phyloP scores from a whole-genome alignment of 2,329 filamentous ascomycete genomes.

The Leptographium wingfieldii region DNA sequence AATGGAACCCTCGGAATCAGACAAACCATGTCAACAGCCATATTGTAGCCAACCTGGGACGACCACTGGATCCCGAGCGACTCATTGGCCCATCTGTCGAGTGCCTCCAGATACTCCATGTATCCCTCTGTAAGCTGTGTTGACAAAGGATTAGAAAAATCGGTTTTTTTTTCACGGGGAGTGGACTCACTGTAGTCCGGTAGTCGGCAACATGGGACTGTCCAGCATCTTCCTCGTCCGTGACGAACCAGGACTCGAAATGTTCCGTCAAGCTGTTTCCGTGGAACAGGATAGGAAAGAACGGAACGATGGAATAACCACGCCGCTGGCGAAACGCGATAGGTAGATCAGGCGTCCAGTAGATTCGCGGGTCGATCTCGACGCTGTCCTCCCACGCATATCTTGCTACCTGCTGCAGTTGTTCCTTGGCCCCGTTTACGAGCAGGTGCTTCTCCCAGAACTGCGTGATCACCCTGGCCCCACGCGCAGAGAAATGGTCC shows the following conservation, averaged over 20 bases:
- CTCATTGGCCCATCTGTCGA: conserved; percentile 20
- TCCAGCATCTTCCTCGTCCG: conserved; percentile 8
- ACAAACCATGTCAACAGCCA: conserved; percentile 26
- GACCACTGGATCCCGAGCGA: conserved; percentile 23
- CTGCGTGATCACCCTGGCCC: conserved; percentile 21
- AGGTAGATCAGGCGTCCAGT: conserved; percentile 23
- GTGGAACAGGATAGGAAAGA: conserved; percentile 21
- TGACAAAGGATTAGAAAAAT: not conserved
- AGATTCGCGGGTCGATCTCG: conserved; percentile 20
- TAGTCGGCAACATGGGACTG: conserved; percentile 9
- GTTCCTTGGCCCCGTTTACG: conserved; percentile 16
- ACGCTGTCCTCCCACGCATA: conserved; percentile 23
- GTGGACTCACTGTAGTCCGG: conserved; percentile 3
- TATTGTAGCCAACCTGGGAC: conserved; percentile 26
- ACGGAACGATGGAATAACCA: conserved; percentile 22
- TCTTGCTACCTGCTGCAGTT: conserved; percentile 21
- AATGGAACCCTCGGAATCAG: not conserved
- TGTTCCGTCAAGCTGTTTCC: not conserved
- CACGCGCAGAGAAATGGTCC: conserved; percentile 23
- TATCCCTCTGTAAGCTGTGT: conserved; percentile 4
- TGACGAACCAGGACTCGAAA: conserved; percentile 1
- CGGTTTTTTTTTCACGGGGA: not conserved
- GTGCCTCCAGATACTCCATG: conserved; percentile 17
- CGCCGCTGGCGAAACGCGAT: conserved; percentile 17
- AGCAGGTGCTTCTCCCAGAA: conserved; percentile 28